Conservation (phyloP, 1,284 basidiomycete species). For the Cutaneotrichosporon cutaneum region DNA sequence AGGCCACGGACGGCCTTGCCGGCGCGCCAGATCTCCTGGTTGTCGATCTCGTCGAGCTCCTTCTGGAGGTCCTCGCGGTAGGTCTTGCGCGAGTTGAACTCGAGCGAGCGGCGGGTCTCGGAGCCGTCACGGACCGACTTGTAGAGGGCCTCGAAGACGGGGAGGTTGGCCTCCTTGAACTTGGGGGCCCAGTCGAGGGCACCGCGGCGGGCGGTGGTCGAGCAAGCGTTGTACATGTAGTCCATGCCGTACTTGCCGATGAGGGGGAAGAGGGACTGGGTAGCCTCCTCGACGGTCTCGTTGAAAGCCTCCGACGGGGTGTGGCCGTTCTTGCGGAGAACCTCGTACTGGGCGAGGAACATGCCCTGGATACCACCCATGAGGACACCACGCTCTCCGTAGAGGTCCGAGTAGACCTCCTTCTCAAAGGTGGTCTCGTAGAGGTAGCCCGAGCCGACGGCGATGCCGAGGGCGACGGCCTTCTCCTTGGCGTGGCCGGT, state of each 20-base stretch:
- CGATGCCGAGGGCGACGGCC: slow-evolving; percentile 92
- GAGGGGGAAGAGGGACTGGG: slow-evolving; percentile 95
- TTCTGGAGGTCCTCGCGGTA: slow-evolving; percentile 92
- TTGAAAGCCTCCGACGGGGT: slow-evolving; percentile 97
- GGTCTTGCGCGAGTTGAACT: slow-evolving; percentile 89
- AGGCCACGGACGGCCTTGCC: slow-evolving; percentile 61
- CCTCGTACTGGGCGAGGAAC: slow-evolving; percentile 97
- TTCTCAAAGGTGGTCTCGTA: slow-evolving; percentile 98
- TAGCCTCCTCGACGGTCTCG: slow-evolving; percentile 99
- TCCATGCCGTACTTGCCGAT: slow-evolving; percentile 98
- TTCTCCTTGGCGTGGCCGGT: slow-evolving; percentile 97
- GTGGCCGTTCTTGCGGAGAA: slow-evolving; percentile 98
- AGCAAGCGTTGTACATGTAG: slow-evolving; percentile 99
- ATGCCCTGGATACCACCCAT: slow-evolving; percentile 99
- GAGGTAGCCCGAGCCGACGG: slow-evolving; percentile 79
- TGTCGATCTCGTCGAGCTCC: slow-evolving; percentile 91
- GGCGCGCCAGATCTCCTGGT: slow-evolving; percentile 90
- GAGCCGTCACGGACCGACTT: slow-evolving; percentile 90
- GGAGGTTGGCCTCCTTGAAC: slow-evolving; percentile 85
- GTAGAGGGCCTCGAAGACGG: slow-evolving; percentile 92
- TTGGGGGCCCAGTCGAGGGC: slow-evolving; percentile 99
- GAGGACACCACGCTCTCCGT: slow-evolving; percentile 99
- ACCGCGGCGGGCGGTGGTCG: slow-evolving; percentile 96
- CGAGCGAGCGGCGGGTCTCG: slow-evolving; percentile 94
- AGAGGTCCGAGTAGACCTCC: slow-evolving; percentile 99